Evolutionary conservation across 2,329 filamentous ascomycete genomes (phyloP).

Genomic region (Paecilomyces fulvus): DNA sequence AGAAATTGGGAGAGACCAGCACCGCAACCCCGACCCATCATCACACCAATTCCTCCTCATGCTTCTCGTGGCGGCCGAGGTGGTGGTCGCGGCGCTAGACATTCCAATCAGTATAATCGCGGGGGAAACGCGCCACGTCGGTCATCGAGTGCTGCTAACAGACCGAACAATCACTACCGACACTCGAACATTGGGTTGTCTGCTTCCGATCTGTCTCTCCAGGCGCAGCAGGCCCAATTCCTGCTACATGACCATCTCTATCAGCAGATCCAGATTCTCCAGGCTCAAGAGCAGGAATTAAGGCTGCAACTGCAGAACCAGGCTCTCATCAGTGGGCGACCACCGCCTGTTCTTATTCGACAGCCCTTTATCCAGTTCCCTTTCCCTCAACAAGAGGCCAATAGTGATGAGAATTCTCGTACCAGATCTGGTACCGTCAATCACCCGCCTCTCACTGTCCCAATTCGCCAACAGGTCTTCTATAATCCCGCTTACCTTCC

Average conservation of each 20-base stretch:
- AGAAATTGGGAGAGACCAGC: conserved; percentile 48
- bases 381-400: conserved; percentile 26
- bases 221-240: conserved; percentile 40
- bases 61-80: conserved; percentile 42
- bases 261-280: conserved; percentile 42
- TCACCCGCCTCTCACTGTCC: conserved; percentile 23
- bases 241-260: conserved; percentile 41
- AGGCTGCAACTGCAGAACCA: conserved; percentile 40
- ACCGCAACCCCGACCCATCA: conserved; percentile 47
- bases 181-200: conserved; percentile 27
- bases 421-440: conserved; percentile 30
- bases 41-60: conserved; percentile 34
- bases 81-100: conserved; percentile 41
- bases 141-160: conserved; percentile 49
- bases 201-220: conserved; percentile 30
- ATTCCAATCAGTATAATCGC: conserved; percentile 41
- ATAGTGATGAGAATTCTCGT: conserved; percentile 27
- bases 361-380: conserved; percentile 35
- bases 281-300: conserved; percentile 43
- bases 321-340: conserved; percentile 31
- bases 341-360: conserved; percentile 32
- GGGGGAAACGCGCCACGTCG: conserved; percentile 42
- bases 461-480: conserved; percentile 26
- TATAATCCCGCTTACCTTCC: conserved; percentile 29
- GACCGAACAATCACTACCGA: conserved; percentile 21